Evolutionary conservation across 2,329 filamentous ascomycete genomes (phyloP), one percentile per base, ranked within the genome.

Genomic region (Bertia moriformis): DNA sequence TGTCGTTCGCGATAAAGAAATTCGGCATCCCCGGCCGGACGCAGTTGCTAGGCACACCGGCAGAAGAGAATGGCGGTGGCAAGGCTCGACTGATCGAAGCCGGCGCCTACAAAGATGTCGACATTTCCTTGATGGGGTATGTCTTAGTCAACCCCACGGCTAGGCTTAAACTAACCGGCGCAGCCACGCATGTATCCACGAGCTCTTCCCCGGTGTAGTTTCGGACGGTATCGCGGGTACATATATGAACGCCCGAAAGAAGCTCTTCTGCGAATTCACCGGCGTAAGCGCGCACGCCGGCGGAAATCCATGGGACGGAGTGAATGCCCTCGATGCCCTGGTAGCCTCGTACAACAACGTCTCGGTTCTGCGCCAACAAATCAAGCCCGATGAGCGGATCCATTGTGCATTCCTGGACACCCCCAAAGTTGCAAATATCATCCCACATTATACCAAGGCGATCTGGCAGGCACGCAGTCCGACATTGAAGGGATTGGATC

Each of bases 21-120:
- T 19, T 10, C n/a, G 39, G 39, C 12, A 19, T 38, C 14, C 24
- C 29, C 14, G 39, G 39, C 12, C 29, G 39, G 14, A 19, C 19
- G 18, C 29, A 35, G 19, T 17, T 40, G n/a, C 39, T 40, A 13
- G 39, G 39, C 14, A 40, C 39, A 14, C 39, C 39, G 7, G 39
- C 39, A 15, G 39, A 40, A 19, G 39, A 40, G 3, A 19, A 40
- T 19, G 39, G 39, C 2, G 39, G 29, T 2, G 39, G 61, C 27
- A 63, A 63, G 43, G 58, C 62, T 39, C 54, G 52, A 14, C 48
- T 64, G 22, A 48, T 64, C 2, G 46, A 59, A 18, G 57, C 57
- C 7, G 59, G 60, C 4, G 56, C 60, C 13, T 64, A 61, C 45
- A 44, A 47, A 18, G 51, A 54, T 19, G 48, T 58, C 37, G 47